Evolutionary conservation across 495 filamentous ascomycete species (phyloP), one percentile per base, ranked within the genome.

Genomic region (Chaetomidium leptoderma): DNA sequence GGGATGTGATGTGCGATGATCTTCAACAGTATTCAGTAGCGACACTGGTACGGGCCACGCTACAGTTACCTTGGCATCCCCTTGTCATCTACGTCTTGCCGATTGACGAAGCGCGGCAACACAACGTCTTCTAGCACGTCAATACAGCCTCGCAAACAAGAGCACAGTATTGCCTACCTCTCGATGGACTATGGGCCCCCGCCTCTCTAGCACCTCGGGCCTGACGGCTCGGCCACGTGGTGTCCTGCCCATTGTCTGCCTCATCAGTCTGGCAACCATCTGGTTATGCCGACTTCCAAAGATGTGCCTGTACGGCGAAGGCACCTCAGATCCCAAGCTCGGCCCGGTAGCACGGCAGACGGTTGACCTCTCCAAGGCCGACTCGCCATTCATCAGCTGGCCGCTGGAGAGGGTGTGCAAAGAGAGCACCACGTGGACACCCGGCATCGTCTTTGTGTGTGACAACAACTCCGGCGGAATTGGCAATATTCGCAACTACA

Each of bases 401-500:
- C 76, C 78, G 0, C 70, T 80, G 21, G 58, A 54, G 11, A 59
- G 76, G n/a, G 68, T 74, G 8, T 79, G 78, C 67, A 65, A 66
- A 2, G 78, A 78, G 49, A 54, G 16, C 42, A 63, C 67, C 0
- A 57, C 55, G 0, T 71, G 68, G 63, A 61, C 65, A 0, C 72
- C 75, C 0, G 75, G 75, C 16, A 50, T 79, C 2, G 62, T 75
- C 2, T 80, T 76, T 55, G 58, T 72, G 8, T 81, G 78, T 63
- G 76, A 79, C 63, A 76, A 77, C 62, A 80, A 79, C 65, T 77
- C 75, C 24, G 78, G 78, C 36, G 78, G 78, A 14, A 73, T 78
- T 8, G 77, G 78, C 35, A 81, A 81, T 60, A 79, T 81, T 43
- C 70, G 78, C 43, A 79, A 78, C 63, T 81, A 75, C 64, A 74